Evolutionary conservation across 371 early-diverging fungal genomes (phyloP), one percentile per base, ranked within the genome.

Genomic region (Rhizomucor miehei): DNA sequence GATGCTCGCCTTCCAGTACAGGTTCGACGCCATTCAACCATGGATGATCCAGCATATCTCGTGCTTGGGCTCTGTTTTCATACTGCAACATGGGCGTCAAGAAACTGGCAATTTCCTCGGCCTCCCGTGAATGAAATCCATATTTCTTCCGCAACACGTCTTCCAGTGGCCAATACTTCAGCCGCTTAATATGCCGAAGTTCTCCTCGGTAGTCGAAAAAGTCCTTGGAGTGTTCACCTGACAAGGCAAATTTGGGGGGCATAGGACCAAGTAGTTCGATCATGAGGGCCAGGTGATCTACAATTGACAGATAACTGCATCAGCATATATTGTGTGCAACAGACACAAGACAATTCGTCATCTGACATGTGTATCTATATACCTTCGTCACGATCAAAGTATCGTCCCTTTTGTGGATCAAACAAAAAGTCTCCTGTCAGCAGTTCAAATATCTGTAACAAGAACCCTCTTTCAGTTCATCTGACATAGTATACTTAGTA

Each of bases 251-350:
- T 10, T 72, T 67, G 58, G 81, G 86, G 1, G 91, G 89, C 65
- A 95, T 86, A 8, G 76, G 78, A 9, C 95, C 97, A 44, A 98
- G 69, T 9, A 95, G 79, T 69, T 98, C 98, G 19, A 92, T 86
- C 35, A 98, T 96, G 68, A 95, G 98, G 0, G 98, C 98, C 45
- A 97, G 67, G 64, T 98, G 98, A 71, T 98, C 98, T 89, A 67
- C 23, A 38, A 54, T 37, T 16, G 2, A 44, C 13, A 9, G 1
- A 9, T n/a, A 6, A 14, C n/a, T 17, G 13, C 29, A 45, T 24
- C 47, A 20, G 54, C 16, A 20, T 24, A 46, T 16, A 40, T 17
- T 21, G 9, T n/a, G 1, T 49, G 9, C 2, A 35, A 45, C 36
- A 6, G 21, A 12, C 24, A 37, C n/a, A n/a, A n/a, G n/a, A n/a